Conservation (phyloP, 768 basidiomycete species). For the Pholiota conissans region DNA sequence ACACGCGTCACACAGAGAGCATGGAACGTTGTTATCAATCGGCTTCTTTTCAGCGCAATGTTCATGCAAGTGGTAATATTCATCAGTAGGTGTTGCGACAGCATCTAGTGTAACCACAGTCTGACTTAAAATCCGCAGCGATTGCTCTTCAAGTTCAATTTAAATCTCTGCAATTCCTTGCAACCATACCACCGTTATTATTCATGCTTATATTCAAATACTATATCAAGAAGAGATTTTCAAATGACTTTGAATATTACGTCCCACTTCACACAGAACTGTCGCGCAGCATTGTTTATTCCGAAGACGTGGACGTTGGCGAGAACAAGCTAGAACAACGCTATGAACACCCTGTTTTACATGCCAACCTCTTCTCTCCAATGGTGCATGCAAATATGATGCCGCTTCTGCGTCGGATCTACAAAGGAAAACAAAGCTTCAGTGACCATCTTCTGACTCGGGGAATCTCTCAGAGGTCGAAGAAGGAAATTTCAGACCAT, state of each 20-base stretch:
- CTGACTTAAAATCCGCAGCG: constrained; percentile 37
- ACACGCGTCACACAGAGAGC: constrained; percentile 45
- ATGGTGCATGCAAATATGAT: constrained; percentile 70
- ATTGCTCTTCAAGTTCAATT: constrained; percentile 69
- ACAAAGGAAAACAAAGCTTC: constrained; percentile 44
- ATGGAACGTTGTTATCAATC: constrained; percentile 81
- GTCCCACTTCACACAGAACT: constrained; percentile 63
- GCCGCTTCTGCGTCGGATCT: constrained; percentile 59
- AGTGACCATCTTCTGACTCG: constrained; percentile 7
- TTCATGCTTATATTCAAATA: constrained; percentile 72
- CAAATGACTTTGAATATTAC: constrained; percentile 65
- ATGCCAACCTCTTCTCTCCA: constrained; percentile 67
- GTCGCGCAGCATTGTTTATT: constrained; percentile 56
- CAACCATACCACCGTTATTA: constrained; percentile 70
- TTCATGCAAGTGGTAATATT: constrained; percentile 78
- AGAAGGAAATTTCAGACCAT: constrained; percentile 3
- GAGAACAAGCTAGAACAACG: constrained; percentile 69
- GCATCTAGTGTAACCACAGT: constrained; percentile 2
- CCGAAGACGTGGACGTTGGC: constrained; percentile 57
- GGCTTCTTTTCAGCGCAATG: constrained; percentile 61
- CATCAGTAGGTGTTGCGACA: constrained; percentile 57
- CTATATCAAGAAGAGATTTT: constrained; percentile 60
- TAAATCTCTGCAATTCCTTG: constrained; percentile 58
- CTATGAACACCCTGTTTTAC: constrained; percentile 82
- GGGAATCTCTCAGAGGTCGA: constrained; percentile 7